phyloP scores from a whole-genome alignment of 305 asterid species.

The Fraxinus angustifolia region DNA sequence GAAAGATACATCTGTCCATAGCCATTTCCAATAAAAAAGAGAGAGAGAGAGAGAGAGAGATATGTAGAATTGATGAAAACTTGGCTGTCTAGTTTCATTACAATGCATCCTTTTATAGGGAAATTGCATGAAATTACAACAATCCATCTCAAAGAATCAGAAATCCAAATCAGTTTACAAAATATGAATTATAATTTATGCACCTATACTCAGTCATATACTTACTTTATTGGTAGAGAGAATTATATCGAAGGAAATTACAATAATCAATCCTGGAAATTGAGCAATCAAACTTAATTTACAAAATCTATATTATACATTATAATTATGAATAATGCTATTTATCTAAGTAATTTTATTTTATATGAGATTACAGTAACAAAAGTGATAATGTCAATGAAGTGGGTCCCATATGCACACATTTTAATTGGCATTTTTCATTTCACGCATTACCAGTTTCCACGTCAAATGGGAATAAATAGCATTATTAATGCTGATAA shows the following conservation, averaged over 20 bases:
- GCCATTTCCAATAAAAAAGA: background rate
- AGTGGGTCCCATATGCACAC: background rate
- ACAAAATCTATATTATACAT: background rate
- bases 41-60: too few relatives aligned
- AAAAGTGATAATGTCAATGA: background rate
- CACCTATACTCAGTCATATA: background rate
- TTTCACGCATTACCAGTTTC: background rate
- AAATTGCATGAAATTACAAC: background rate
- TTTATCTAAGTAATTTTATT: background rate
- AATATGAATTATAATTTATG: background rate
- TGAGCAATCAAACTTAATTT: background rate
- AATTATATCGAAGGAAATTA: background rate
- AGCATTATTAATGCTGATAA: background rate
- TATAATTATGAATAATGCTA: background rate
- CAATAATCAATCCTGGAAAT: background rate
- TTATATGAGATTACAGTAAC: background rate
- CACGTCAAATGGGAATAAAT: background rate
- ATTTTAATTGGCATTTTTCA: background rate
- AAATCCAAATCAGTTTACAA: background rate
- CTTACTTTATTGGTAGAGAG: background rate
- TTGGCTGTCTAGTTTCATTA: background rate
- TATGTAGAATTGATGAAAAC: background rate
- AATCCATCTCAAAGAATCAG: background rate
- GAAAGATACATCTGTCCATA: constrained; percentile 15
- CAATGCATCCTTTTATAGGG: background rate